These are phyloP conservation scores for Verticillium nonalfalfae DNA, from an alignment of 2,329 filamentous ascomycete genomes.

Conservation along the genomic window DNA sequence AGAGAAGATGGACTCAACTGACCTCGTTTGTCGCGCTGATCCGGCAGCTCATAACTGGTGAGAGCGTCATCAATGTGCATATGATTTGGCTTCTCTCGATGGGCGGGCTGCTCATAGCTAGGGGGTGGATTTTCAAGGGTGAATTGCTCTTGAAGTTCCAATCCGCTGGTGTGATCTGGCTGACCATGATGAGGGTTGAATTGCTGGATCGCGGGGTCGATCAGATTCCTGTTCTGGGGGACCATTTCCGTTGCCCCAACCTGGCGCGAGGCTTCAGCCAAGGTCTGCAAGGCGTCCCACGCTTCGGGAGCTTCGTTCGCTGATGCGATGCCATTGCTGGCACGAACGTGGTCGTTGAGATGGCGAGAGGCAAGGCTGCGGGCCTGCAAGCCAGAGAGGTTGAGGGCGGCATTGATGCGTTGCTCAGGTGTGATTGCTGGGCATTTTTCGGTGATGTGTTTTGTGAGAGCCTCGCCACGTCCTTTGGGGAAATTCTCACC, in stretches of 20 bases:
- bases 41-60: background rate
- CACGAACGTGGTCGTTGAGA: constrained; percentile 5
- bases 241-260: constrained; percentile 35
- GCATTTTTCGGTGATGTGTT: constrained; percentile 82
- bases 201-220: constrained; percentile 1
- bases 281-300: constrained; percentile 77
- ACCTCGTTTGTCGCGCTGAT: constrained; percentile 19
- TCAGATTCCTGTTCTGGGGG: background rate
- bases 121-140: constrained; percentile 49
- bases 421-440: constrained; percentile 70
- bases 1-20: background rate
- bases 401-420: constrained; percentile 57
- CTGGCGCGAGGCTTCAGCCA: constrained; percentile 82
- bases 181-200: constrained; percentile 9
- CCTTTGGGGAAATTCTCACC: constrained; percentile 88
- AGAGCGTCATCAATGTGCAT: background rate
- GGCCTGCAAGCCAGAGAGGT: constrained; percentile 10
- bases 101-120: constrained; percentile 35
- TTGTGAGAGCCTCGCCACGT: constrained; percentile 73
- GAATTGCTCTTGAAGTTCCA: constrained; percentile 54
- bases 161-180: constrained; percentile 19
- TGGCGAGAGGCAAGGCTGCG: constrained; percentile 7
- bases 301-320: constrained; percentile 41
- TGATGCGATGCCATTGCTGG: constrained; percentile 16
- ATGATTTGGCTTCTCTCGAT: constrained; percentile 13